phyloP scores from a whole-genome alignment of 1,284 basidiomycete species.

The Erythrobasidium hasegawianum region DNA sequence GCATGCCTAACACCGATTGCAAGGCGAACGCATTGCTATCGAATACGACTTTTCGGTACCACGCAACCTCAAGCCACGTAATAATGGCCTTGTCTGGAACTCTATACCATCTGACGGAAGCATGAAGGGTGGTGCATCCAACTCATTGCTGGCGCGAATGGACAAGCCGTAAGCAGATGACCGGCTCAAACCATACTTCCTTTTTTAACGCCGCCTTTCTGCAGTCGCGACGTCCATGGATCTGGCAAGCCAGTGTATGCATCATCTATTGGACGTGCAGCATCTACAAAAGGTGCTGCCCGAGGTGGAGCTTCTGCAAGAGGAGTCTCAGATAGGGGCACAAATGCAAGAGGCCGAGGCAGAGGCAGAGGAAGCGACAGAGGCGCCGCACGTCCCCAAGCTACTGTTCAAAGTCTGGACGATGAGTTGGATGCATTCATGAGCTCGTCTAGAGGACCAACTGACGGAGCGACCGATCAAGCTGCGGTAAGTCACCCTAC shows the following conservation, averaged over 20 bases:
- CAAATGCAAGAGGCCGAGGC: conserved; percentile 15
- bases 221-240: conserved; percentile 5
- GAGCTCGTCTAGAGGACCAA: conserved; percentile 47
- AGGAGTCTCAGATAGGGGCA: conserved; percentile 15
- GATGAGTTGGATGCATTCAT: conserved; percentile 88
- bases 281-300: neutral
- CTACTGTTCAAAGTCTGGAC: conserved; percentile 73
- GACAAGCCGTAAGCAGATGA: neutral
- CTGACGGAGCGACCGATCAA: too few relatives aligned
- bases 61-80: conserved; percentile 2
- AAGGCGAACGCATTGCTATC: conserved; percentile 40
- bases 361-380: conserved; percentile 41
- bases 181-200: neutral
- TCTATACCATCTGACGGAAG: conserved; percentile 15
- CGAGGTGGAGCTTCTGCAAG: conserved; percentile 14
- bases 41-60: conserved; percentile 37
- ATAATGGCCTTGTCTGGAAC: conserved; percentile 4
- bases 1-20: neutral
- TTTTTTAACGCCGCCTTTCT: neutral
- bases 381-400: conserved; percentile 53
- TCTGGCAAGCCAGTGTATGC: neutral
- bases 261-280: neutral
- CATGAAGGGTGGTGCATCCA: conserved; percentile 3
- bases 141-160: conserved; percentile 26
- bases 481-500: neutral